Base-by-base conservation (phyloP, 2,329 filamentous ascomycete genomes). In the Tolypocladium album region DNA sequence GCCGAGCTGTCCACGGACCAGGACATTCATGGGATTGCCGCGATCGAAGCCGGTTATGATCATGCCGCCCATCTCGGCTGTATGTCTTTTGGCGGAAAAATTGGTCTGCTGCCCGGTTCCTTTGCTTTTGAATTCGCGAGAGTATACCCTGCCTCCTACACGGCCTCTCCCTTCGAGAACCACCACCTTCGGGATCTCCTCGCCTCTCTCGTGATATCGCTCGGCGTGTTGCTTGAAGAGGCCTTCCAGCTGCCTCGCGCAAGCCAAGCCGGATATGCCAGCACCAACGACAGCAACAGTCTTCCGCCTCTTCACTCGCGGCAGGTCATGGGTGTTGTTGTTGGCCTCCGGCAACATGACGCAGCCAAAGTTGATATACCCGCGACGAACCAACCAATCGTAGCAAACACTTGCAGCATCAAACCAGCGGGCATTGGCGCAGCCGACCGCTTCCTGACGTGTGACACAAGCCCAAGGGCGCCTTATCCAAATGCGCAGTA, bases 351-450 rank as follows among this genome's bases (percentile, higher is more conserved):
- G 62, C 31, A 92, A 76, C 68, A 92, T 85, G 3, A 94, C 82
- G 71, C 94, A 97, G 20, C 95, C 94, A 71, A 92, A 97, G 72
- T 99, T 99, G 77, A 99, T 96, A 72, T 96, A 96, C 24, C 94
- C 94, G 64, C 89, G 86, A 62, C 93, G 87, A 60, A 92, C 80
- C 22, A 99, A 83, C 93, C 93, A 99, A 72, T 96, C 87, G 70
- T 94, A 95, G 64, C 92, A 94, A 60, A 97, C 82, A 64, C 86
- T 90, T 12, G 94, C 92, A 55, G 93, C 83, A 61, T 91, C 88
- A 72, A 96, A 96, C 86, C 92, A 97, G 59, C 92, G 86, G 59
- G 82, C 81, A 68, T 96, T 92, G 58, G 92, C 90, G 76, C 93
- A 97, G 4, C 94, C 94, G 53, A 93, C 83, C 8, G 94, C 94